Evolutionary conservation across 1,284 basidiomycete species (phyloP), one percentile per base, ranked within the genome.

Genomic region (Trametes hirsuta): DNA sequence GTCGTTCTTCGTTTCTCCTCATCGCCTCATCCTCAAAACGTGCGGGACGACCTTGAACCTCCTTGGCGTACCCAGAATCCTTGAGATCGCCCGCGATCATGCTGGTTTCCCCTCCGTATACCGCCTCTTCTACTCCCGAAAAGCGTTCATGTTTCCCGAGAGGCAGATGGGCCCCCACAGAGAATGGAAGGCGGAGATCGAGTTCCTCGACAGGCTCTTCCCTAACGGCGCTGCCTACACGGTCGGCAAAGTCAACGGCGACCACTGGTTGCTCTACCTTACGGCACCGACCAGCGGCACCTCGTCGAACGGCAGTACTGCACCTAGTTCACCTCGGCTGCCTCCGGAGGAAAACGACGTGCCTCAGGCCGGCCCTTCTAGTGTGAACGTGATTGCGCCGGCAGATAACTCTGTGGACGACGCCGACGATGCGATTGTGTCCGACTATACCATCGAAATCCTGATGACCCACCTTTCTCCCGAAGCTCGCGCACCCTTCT

Each of bases 71-170:
- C 92, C 94, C 37, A 87, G 93, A 60, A 95, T 98, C 73, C 88
- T 99, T 65, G 87, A 95, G 70, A 95, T 98, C 72, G 94, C 95
- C 2, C 81, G 84, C 56, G 82, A 87, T 45, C 84, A 93, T 56
- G 95, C 93, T 53, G 85, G 87, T 39, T 81, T 97, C 68, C 80
- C 80, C 37, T 81, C 82, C 35, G 92, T 97, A 41, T 86, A 94
- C 76, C 86, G 93, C 67, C 91, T 92, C 76, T 99, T 99, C 81
- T 99, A 99, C 81, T 97, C 95, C 50, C 90, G 97, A 70, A 99
- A 99, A 79, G 91, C 92, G 10, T 99, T 99, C 85, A 98, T 99
- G 93, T 99, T 99, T 76, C 97, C 97, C 15, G 97, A 99, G 75
- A 87, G 93, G 47, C 97, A 99, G 74, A 81, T 83, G 44, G 96